Conservation (phyloP, 2,329 filamentous ascomycete species). For the Pseudopithomyces maydicus region DNA sequence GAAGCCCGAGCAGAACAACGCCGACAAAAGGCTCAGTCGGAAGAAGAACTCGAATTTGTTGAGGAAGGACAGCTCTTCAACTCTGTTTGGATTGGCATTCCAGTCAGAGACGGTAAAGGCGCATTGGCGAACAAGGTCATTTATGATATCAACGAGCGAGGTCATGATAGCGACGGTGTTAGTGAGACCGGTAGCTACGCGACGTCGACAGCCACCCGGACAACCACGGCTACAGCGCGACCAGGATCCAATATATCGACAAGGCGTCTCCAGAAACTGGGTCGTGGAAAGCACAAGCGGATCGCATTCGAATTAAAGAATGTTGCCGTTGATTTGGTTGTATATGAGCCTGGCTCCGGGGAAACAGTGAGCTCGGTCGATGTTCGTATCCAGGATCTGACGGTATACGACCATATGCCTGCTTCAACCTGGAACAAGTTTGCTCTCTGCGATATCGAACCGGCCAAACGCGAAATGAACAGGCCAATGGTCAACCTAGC, state of each 20-base stretch:
- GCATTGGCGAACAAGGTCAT: conserved; percentile 87
- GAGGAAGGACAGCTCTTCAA: conserved; percentile 98
- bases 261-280: conserved; percentile 69
- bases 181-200: conserved; percentile 91
- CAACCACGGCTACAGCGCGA: conserved; percentile 46
- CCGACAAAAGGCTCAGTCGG: conserved; percentile 64
- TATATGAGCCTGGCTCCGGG: conserved; percentile 75
- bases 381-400: conserved; percentile 78
- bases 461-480: conserved; percentile 82
- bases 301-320: conserved; percentile 92
- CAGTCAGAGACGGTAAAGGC: conserved; percentile 80
- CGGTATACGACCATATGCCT: conserved; percentile 91
- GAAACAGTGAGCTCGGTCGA: conserved; percentile 90
- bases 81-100: conserved; percentile 95
- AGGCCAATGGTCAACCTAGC: conserved; percentile 91
- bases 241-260: conserved; percentile 45
- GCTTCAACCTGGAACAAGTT: conserved; percentile 99
- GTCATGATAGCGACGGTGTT: conserved; percentile 68
- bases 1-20: conserved; percentile 82
- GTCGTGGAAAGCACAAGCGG: conserved; percentile 89
- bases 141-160: conserved; percentile 62
- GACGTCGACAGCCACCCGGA: conserved; percentile 59
- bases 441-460: conserved; percentile 87
- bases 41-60: conserved; percentile 63
- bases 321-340: conserved; percentile 79